phyloP scores from a whole-genome alignment of 1,284 basidiomycete species.

The Puccinia triticina region DNA sequence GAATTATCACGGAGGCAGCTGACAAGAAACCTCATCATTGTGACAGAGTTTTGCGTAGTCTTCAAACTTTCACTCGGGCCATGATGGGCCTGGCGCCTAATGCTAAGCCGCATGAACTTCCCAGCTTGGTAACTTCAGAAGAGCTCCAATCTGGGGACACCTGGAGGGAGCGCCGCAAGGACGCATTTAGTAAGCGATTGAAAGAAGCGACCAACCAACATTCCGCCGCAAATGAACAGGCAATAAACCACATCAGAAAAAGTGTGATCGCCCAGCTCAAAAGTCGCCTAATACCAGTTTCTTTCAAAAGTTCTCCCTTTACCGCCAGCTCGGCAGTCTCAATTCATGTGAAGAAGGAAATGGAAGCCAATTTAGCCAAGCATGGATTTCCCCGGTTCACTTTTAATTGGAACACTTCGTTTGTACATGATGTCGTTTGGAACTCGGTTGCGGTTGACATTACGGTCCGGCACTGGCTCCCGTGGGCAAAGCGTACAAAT shows the following conservation, averaged over 20 bases:
- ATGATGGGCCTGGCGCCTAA: not conserved
- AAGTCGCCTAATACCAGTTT: not conserved
- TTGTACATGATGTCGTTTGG: not conserved
- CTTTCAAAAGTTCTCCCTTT: not conserved
- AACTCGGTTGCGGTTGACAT: constrained; percentile 5
- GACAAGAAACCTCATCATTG: too few relatives aligned
- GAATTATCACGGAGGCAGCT: not conserved
- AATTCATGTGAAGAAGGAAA: not conserved
- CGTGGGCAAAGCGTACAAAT: too few relatives aligned
- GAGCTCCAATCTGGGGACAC: not conserved
- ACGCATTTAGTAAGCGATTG: constrained; percentile 1
- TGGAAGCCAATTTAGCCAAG: constrained; percentile 15
- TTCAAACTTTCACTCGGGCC: too few relatives aligned
- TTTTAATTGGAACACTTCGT: not conserved
- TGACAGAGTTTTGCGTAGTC: too few relatives aligned
- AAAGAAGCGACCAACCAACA: not conserved
- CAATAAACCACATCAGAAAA: constrained; percentile 4
- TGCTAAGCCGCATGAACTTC: constrained; percentile 2
- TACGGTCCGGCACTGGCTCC: not conserved
- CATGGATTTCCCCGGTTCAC: constrained; percentile 13
- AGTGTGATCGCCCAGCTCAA: too few relatives aligned
- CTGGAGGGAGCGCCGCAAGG: constrained; percentile 13
- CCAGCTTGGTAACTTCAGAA: not conserved
- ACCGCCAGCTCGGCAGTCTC: not conserved
- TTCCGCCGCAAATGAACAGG: not conserved